Evolutionary conservation across 75 land plant genomes (phyloP), one percentile per base, ranked within the genome.

Genomic region (Pinus taeda): DNA sequence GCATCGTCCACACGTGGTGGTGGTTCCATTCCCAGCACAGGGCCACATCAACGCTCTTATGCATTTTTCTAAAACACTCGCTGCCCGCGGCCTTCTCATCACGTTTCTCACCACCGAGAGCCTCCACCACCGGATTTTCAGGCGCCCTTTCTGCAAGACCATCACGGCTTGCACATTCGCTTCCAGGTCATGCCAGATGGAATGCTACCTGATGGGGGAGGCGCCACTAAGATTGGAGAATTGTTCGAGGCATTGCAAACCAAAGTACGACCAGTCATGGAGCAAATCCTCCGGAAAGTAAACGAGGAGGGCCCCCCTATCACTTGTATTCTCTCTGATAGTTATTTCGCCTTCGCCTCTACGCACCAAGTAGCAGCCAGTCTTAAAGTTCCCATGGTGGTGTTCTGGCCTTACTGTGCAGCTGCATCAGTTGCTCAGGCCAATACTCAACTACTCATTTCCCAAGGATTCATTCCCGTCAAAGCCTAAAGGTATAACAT

Each of bases 1-100:
- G 62, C 62, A 60, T 20, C 20, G 20, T 18, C 62, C 62, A 21
- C 90, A 88, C 66, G 86, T 80, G 1, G 72, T 90, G 11, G 79
- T 80, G 4, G 59, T 91, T n/a, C 88, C 93, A 56, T 79, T 75
- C 22, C 93, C 90, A 14, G 81, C 78, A 57, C 88, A 91, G 81
- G 90, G 86, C 65, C 89, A 88, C 83, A 80, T 84, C 14, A 64
- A 36, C 11, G 85, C 86, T 37, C 75, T 88, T 1, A 36, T 88
- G 84, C 62, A 88, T 56, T 64, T 85, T 17, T 57, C 84, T 6
- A 71, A 64, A 6, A 33, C 53, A 8, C 62, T 60, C 22, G 74
- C 61, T 3, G 21, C 74, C 15, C 33, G 59, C 21, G 81, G 82
- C 0, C 57, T 77, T 57, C 14, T 78, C 57, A 71, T 81, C 81